Base-by-base conservation (phyloP, 2,329 filamentous ascomycete species). In the Sporothrix humicola region DNA sequence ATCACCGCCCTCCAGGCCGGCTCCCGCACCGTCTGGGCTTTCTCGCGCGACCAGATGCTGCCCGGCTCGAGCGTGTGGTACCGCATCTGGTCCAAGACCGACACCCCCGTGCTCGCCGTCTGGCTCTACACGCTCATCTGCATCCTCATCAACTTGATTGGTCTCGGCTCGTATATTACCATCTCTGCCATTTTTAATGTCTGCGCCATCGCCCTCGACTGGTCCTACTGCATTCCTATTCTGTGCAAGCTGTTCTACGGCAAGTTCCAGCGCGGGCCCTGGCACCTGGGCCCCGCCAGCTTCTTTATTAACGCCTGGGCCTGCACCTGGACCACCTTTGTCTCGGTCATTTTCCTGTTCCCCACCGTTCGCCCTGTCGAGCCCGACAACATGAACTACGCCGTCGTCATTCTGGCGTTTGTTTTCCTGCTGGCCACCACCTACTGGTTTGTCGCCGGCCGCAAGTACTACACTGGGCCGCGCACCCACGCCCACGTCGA, bases 141-240 rank as follows among this genome's bases (percentile, higher is more conserved):
- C 80, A 85, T 88, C 75, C 81, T 83, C 69, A 87, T 90, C 81
- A 89, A 89, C 79, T 82, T 89, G 75, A 88, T 89, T 77, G 87
- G 85, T 59, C 84, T 90, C 6, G 87, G 86, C 61, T 87, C 84
- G 42, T 87, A 87, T 78, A 84, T 85, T 42, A 85, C 85, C 73
- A 87, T 88, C 74, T 76, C 81, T 4, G 86, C 85, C 74, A 84
- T 88, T 69, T 88, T 88, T 81, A 87, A 87, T 78, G 80, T 87
- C 59, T 87, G 84, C 77, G 85, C 86, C 74, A 88, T 88, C 75
- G 85, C 86, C 48, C 82, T 88, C 37, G 85, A 88, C 77, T 86
- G 85, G 84, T 85, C 82, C 69, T 89, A 89, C 81, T 85, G 84
- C 79, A 88, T 89, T 74, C 87, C 87, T 42, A 87, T 89, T 76